These are phyloP conservation scores for Hymenotorrendiella dingleyae DNA, from an alignment of 2,329 filamentous ascomycete genomes.

Conservation along the genomic window DNA sequence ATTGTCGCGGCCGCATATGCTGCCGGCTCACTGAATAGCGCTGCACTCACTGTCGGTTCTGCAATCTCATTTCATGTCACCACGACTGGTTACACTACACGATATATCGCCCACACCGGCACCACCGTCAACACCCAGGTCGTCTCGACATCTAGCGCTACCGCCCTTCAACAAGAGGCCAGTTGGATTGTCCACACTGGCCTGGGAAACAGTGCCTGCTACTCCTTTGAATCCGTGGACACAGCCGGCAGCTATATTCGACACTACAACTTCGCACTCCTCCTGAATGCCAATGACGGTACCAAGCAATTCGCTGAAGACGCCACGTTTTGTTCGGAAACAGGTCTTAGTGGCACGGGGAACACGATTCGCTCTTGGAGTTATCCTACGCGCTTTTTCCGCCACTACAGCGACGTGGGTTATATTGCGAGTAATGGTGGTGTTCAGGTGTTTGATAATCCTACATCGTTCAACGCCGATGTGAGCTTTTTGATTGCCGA, in stretches of 20 bases:
- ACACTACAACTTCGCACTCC: slow-evolving; percentile 47
- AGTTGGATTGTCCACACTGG: slow-evolving; percentile 50
- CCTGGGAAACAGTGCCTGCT: slow-evolving; percentile 50
- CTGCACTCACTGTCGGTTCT: slow-evolving; percentile 41
- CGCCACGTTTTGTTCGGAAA: slow-evolving; percentile 55
- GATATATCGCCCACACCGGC: slow-evolving; percentile 49
- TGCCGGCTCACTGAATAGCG: slow-evolving; percentile 41
- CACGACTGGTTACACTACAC: slow-evolving; percentile 46
- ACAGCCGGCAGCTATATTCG: slow-evolving; percentile 53
- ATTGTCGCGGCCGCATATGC: slow-evolving; percentile 55
- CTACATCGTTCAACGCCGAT: slow-evolving; percentile 46
- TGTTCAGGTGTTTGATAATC: slow-evolving; percentile 46
- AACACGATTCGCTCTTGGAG: slow-evolving; percentile 51
- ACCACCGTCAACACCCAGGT: slow-evolving; percentile 48
- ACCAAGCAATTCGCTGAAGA: slow-evolving; percentile 53
- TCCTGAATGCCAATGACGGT: slow-evolving; percentile 45
- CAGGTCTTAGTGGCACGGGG: slow-evolving; percentile 45
- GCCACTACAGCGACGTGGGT: slow-evolving; percentile 44
- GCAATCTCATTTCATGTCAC: slow-evolving; percentile 50
- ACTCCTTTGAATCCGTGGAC: slow-evolving; percentile 55
- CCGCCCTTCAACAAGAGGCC: slow-evolving; percentile 43
- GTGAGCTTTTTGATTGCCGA: slow-evolving; percentile 44
- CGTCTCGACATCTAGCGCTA: slow-evolving; percentile 44
- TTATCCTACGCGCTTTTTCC: slow-evolving; percentile 53
- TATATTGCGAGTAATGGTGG: slow-evolving; percentile 51